Base-by-base conservation (phyloP, 2,329 filamentous ascomycete genomes). In the Byssoonygena ceratinophila region DNA sequence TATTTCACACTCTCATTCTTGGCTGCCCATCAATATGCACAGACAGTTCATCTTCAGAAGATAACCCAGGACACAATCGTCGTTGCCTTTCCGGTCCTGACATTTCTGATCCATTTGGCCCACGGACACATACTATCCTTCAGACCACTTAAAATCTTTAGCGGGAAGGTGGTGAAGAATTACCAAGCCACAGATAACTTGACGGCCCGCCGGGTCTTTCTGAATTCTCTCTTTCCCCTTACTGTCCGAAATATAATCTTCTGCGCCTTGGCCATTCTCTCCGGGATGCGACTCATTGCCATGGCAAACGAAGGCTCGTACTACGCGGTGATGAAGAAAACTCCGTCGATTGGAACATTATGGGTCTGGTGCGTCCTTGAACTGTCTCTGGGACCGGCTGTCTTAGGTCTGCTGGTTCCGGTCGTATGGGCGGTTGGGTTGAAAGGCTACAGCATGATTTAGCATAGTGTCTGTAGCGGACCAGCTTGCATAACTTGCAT, bases 321-420 rank as follows among this genome's bases (percentile, higher is more conserved):
- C 63, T 81, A 94, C 60, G 85, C 85, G 5, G 82, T 94, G 18
- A 90, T 97, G 87, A 94, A 95, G 72, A 82, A 81, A 57, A 85
- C 89, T 0, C 92, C 92, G n/a, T 83, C 89, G 4, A 67, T 96
- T 12, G 92, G 88, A 0, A 91, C 87, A 37, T 68, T 97, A 16
- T 97, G 91, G 90, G 78, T 97, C 3, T 97, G 91, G 89, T 82
- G 85, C 29, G 83, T 97, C 20, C 77, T 97, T 44, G 92, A 98
- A 71, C 77, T 96, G 70, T 78, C 87, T 52, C 72, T 94, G 37
- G 63, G 74, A 0, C 82, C 79, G 62, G 86, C 85, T 0, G 71
- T 83, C 22, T 61, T 71, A n/a, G 80, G 76, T 41, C 67, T 79
- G 20, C 52, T 71, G 37, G 65, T 71, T n/a, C 76, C 81, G 12